Evolutionary conservation across 2,329 filamentous ascomycete species (phyloP), one percentile per base, ranked within the genome.

Genomic region (Chaetomium olivaceum): DNA sequence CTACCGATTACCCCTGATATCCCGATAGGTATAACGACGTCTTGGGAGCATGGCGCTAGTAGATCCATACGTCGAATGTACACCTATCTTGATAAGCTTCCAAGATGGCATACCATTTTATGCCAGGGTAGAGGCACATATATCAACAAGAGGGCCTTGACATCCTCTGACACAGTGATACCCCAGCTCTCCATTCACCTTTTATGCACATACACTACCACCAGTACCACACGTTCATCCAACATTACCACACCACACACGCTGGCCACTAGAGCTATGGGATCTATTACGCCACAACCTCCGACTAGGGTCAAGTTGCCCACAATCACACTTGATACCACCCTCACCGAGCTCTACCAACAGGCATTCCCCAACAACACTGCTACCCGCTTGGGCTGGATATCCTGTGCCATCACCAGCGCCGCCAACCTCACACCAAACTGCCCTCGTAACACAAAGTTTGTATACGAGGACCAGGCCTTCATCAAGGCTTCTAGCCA

Each of bases 391-490:
- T 71, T 78, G 51, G 75, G 71, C n/a, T 71, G 76, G 46, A 71
- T 77, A 31, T 69, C 76, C 21, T 71, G 73, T 63, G 71, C 70
- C 36, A 69, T 73, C 66, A 76, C 73, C 63, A 72, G 70, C 12
- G 69, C 64, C 14, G 51, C 73, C 8, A 63, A 68, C 27, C 69
- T 77, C 19, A 74, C 68, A 19, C 61, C 71, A 4, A 65, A 73
- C 61, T 71, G 78, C 16, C 73, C 75, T 1, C 71, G 75, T 9
- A 79, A 77, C 62, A 71, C 70, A 16, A 79, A 77, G 62, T 79
- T 73, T 52, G 71, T 78, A 16, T 79, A 79, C 61, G 74, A 79
- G 48, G 76, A 79, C 66, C 71, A 70, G 6, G 69, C 70, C 31
- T 76, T 77, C 63, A 75, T 73, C 66, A 72, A 70, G 19, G 66